Conservation (phyloP, 2,329 filamentous ascomycete species). For the Penicillium sclerotigenum region DNA sequence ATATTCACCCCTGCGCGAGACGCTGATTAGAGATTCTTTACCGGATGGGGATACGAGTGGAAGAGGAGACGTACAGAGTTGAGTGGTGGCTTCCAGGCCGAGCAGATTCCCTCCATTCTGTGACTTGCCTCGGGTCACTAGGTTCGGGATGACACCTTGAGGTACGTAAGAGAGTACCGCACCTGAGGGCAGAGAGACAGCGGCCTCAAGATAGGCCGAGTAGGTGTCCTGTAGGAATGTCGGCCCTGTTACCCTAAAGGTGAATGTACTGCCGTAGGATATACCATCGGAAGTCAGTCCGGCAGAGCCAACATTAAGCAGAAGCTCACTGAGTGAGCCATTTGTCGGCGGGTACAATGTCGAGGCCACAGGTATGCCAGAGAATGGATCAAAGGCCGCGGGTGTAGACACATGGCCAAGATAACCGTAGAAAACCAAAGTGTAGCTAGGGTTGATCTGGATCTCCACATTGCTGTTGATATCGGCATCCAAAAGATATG, state of each 20-base stretch:
- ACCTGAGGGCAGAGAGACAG: background rate
- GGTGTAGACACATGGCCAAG: background rate
- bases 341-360: background rate
- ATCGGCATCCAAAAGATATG: background rate
- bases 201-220: background rate
- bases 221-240: background rate
- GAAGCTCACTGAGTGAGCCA: background rate
- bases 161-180: background rate
- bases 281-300: background rate
- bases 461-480: background rate
- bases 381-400: background rate
- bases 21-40: background rate
- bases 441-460: background rate
- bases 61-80: background rate
- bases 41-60: background rate
- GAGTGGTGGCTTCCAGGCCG: background rate
- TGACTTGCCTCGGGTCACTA: background rate
- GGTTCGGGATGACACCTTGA: background rate
- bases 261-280: background rate
- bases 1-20: background rate
- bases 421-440: background rate
- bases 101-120: background rate
- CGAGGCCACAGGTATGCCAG: background rate
- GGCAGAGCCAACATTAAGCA: background rate
- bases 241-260: background rate